Evolutionary conservation across 805 yeast species (phyloP), one percentile per base, ranked within the genome.

Genomic region (Candida maris): DNA sequence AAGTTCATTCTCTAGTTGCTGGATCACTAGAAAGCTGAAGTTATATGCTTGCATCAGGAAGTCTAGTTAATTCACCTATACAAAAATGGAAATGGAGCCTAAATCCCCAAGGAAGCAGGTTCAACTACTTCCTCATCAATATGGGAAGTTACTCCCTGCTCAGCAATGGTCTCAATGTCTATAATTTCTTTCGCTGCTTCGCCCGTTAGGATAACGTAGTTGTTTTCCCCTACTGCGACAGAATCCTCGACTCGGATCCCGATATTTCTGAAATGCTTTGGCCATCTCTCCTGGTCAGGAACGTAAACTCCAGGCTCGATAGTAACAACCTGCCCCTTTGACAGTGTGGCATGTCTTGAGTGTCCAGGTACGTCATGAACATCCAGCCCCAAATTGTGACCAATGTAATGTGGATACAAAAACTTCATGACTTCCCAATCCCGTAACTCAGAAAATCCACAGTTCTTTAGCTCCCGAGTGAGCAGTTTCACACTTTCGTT

Each of bases 211-310:
- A 74, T 74, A 13, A 71, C 65, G 45, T 71, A 71, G 3, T 63
- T 59, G 14, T 68, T 64, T n/a, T 69, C 56, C 0, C 95, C 95
- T 24, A 89, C 76, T 0, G 83, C 95, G 24, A 91, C 73, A 58
- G 93, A 89, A 63, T 93, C 99, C 61, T 93, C 99, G 21, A 93
- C 84, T 51, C 99, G 77, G 18, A 93, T 84, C 2, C 97, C 99
- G 34, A 93, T 81, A 20, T 89, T 89, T 52, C 85, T 81, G 65
- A 76, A 91, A 49, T 77, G 77, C 43, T 73, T 69, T 16, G 98
- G 97, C 71, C 81, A 91, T 39, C 66, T 68, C 37, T 73, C 78
- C 48, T 69, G 69, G 46, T 74, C 69, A 1, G 98, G 97, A 28
- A 94, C 75, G 57, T 93, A 93, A 19, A 93, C 71, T 19, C 98